Evolutionary conservation across 108 stramenopile species (phyloP).

Genomic region (Bacterosira constricta): DNA sequence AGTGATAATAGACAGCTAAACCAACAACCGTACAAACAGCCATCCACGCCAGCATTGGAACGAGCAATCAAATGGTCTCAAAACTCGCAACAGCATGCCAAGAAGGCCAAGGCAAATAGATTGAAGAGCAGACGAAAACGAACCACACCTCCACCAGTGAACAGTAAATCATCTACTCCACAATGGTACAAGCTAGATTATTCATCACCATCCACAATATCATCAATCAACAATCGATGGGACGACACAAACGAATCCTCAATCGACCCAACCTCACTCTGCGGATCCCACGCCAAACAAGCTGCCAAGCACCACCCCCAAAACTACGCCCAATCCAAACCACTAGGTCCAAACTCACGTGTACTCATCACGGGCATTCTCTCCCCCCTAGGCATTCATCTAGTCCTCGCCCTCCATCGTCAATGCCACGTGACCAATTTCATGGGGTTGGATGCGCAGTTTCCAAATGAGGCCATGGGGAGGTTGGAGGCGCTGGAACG

Average conservation of each 20-base stretch:
- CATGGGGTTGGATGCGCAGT: conserved; percentile 65
- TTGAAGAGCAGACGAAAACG: not conserved
- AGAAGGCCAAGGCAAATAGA: not conserved
- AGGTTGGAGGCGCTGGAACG: conserved; percentile 62
- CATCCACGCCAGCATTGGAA: not conserved
- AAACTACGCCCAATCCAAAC: conserved; percentile 28
- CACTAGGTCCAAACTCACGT: conserved; percentile 37
- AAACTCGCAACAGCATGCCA: conserved; percentile 5
- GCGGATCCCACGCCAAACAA: conserved; percentile 35
- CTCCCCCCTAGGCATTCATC: conserved; percentile 58
- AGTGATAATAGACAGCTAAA: too few species aligned
- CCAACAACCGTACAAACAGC: not conserved
- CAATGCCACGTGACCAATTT: conserved; percentile 71
- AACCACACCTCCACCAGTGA: conserved; percentile 14
- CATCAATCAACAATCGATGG: conserved; percentile 15
- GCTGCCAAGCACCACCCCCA: conserved; percentile 32
- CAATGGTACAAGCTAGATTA: conserved; percentile 19
- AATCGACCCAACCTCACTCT: conserved; percentile 14
- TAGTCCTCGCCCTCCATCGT: conserved; percentile 61
- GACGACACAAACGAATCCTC: not conserved
- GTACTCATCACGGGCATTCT: conserved; percentile 82
- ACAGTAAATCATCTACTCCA: not conserved
- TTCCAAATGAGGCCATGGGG: conserved; percentile 68
- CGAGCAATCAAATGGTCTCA: not conserved
- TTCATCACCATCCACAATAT: conserved; percentile 13